Evolutionary conservation across 129 eudicot species (phyloP).

Genomic region (Artemisia tridentata): DNA sequence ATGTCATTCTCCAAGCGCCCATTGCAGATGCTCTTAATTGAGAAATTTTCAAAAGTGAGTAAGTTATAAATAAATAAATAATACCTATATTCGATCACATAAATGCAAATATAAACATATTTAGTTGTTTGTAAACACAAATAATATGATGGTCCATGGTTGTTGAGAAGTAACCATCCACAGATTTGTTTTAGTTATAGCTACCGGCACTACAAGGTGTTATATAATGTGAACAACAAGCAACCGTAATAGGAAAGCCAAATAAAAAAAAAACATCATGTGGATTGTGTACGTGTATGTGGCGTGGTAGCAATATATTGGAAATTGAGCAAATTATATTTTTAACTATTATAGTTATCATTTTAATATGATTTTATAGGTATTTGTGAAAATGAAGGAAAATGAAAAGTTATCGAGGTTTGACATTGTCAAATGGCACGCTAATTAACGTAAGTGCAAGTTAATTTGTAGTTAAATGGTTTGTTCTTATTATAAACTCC

Average conservation of each 20-base stretch:
- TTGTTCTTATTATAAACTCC: no score
- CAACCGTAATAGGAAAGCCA: conserved; percentile 26
- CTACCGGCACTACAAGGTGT: conserved; percentile 25
- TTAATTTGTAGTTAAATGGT: no score
- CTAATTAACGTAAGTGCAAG: no score
- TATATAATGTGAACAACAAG: conserved; percentile 16
- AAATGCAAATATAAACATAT: no score
- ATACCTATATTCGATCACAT: no score
- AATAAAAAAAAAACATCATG: conserved; percentile 4
- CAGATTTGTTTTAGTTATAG: conserved; percentile 24
- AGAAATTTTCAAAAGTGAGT: no score
- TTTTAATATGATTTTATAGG: not conserved
- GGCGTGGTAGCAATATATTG: not conserved
- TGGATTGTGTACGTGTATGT: not conserved
- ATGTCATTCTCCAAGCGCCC: no score
- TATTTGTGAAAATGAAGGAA: no score
- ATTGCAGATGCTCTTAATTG: no score
- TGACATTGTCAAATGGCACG: no score
- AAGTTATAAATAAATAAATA: no score
- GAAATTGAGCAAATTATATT: not conserved
- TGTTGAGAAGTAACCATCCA: conserved; percentile 26
- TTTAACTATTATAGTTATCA: not conserved
- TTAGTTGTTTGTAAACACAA: not conserved
- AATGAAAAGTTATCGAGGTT: no score
- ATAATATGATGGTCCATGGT: not conserved